These are phyloP conservation scores for Lepidium africanum DNA, from an alignment of 345 rosid genomes.

Conservation along the genomic window DNA sequence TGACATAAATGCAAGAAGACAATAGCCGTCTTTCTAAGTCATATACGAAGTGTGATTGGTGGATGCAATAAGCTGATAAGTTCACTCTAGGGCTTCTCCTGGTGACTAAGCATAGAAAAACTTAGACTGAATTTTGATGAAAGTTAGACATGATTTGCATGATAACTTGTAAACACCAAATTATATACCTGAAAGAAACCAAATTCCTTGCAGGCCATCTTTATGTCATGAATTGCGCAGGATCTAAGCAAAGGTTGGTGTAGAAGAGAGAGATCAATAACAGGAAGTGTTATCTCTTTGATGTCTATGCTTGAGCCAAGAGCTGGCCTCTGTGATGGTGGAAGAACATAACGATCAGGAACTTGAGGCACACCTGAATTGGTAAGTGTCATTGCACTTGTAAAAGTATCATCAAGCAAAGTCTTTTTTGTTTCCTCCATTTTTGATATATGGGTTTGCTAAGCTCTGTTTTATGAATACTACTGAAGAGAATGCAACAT, in stretches of 20 bases:
- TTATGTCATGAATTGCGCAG: slow-evolving; percentile 1
- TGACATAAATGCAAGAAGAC: slow-evolving; percentile 26
- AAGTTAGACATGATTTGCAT: not conserved
- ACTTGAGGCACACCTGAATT: slow-evolving; percentile 21
- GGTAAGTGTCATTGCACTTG: slow-evolving; percentile 31
- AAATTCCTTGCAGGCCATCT: slow-evolving; percentile 25
- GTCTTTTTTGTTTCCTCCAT: slow-evolving; percentile 21
- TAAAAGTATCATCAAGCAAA: slow-evolving; percentile 25
- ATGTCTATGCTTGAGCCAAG: slow-evolving; percentile 1
- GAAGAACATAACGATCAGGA: slow-evolving; percentile 25
- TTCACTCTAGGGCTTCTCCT: not conserved
- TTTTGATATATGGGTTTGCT: not conserved
- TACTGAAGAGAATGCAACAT: slow-evolving; percentile 16
- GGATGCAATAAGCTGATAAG: not conserved
- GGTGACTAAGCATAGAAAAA: not conserved
- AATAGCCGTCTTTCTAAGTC: slow-evolving; percentile 21
- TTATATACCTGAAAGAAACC: slow-evolving; percentile 30
- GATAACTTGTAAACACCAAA: not conserved
- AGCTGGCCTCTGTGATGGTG: slow-evolving; percentile 24
- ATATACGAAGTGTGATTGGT: slow-evolving; percentile 8
- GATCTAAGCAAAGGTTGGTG: slow-evolving; percentile 21
- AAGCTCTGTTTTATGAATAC: not conserved
- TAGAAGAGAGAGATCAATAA: slow-evolving; percentile 23
- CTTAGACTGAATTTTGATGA: slow-evolving; percentile 10
- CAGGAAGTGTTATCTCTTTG: slow-evolving; percentile 14